Conservation (phyloP, 139 green algal species). For the Penium margaritaceum region DNA sequence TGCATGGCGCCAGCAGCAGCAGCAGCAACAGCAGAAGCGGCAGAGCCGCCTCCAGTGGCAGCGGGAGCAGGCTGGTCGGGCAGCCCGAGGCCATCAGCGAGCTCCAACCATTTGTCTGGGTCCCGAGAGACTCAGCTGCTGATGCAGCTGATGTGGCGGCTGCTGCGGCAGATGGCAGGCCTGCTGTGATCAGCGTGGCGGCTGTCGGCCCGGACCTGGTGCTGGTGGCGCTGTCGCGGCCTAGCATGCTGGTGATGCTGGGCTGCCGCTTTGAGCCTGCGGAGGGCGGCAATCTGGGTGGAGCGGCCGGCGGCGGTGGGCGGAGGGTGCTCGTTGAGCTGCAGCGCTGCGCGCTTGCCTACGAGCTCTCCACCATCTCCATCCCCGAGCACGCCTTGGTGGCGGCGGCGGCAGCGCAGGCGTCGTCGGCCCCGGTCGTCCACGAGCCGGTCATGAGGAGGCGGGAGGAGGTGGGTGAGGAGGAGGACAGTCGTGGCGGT, state of each 20-base stretch:
- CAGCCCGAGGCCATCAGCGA: too few relatives aligned
- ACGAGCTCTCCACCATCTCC: constrained; percentile 44
- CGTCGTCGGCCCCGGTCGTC: too few relatives aligned
- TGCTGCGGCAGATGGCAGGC: not conserved
- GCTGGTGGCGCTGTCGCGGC: constrained; percentile 24
- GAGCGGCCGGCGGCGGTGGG: not conserved
- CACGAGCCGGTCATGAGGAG: too few relatives aligned
- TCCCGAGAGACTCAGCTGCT: too few relatives aligned
- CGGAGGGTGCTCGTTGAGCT: constrained; percentile 15
- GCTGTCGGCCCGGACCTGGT: constrained; percentile 16
- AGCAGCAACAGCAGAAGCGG: not conserved
- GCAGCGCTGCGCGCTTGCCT: constrained; percentile 1
- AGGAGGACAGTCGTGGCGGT: too few relatives aligned
- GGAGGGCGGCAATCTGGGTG: not conserved
- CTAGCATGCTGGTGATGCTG: constrained; percentile 20
- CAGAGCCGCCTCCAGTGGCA: not conserved
- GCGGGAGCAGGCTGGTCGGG: too few relatives aligned
- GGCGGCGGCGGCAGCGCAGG: too few relatives aligned
- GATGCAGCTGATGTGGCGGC: too few relatives aligned
- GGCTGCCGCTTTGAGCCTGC: not conserved
- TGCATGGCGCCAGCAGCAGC: too few relatives aligned
- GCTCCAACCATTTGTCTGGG: too few relatives aligned
- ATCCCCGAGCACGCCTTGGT: constrained; percentile 31
- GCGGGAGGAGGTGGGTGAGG: too few relatives aligned
- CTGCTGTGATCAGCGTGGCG: constrained; percentile 23